Percentiles rank a stretch among this genome's conserved stretches.
These are phyloP conservation scores for Alternaria hordeiaustralica DNA, from an alignment of 2,329 filamentous ascomycete species.

Conservation along the genomic window DNA sequence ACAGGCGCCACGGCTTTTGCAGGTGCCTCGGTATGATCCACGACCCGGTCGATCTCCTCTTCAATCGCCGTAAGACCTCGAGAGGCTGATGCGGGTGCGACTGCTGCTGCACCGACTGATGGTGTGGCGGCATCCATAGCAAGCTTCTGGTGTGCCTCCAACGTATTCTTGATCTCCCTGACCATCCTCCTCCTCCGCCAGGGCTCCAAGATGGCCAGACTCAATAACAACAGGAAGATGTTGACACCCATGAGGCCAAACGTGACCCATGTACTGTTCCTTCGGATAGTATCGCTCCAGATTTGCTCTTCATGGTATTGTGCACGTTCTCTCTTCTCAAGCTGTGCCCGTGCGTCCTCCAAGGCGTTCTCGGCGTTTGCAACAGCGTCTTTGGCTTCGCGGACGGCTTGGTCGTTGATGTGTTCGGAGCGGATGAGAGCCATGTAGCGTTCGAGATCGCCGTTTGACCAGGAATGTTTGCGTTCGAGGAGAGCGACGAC, in stretches of 20 bases:
- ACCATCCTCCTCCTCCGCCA: constrained; percentile 86
- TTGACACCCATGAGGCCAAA: constrained; percentile 99
- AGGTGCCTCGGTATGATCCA: constrained; percentile 13
- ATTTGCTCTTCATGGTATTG: constrained; percentile 99
- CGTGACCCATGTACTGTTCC: constrained; percentile 97
- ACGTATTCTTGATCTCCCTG: constrained; percentile 65
- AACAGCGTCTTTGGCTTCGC: constrained; percentile 72
- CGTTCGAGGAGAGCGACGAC: constrained; percentile 92
- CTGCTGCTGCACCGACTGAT: constrained; percentile 3
- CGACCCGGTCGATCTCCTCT: constrained; percentile 24
- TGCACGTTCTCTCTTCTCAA: constrained; percentile 83
- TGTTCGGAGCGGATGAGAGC: constrained; percentile 90
- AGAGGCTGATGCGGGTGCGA: background rate
- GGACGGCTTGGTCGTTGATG: constrained; percentile 85
- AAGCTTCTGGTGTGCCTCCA: constrained; percentile 42
- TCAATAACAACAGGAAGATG: constrained; percentile 82
- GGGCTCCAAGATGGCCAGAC: constrained; percentile 90
- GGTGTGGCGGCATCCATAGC: constrained; percentile 19
- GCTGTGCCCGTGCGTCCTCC: constrained; percentile 74
- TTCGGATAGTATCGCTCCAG: constrained; percentile 95
- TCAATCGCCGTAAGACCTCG: constrained; percentile 20
- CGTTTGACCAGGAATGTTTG: constrained; percentile 88
- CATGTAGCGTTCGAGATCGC: constrained; percentile 93
- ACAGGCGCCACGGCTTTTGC: constrained; percentile 4
- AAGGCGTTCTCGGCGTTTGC: constrained; percentile 78